phyloP scores from a whole-genome alignment of 225 moss, liverwort and hornwort species.

The Physcomitrium patens region DNA sequence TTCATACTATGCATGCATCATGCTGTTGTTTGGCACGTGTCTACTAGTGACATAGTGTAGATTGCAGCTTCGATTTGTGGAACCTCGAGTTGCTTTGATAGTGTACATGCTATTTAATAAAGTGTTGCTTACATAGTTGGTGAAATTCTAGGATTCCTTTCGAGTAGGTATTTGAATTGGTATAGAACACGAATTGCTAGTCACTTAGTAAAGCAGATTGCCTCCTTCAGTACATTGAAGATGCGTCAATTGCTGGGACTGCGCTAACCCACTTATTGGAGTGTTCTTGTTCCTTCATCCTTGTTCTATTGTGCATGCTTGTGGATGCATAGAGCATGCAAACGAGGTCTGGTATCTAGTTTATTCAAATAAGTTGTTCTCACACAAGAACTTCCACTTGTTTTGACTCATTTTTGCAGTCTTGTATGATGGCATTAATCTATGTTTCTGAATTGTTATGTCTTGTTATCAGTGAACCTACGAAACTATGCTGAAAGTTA shows the following conservation, averaged over 20 bases:
- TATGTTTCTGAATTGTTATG: no score
- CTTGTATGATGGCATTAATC: no score
- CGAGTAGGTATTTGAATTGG: not conserved
- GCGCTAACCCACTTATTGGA: constrained; percentile 1
- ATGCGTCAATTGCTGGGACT: not conserved
- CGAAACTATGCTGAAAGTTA: no score
- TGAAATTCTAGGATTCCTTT: constrained; percentile 21
- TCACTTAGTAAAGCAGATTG: constrained; percentile 3
- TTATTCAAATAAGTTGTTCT: not conserved
- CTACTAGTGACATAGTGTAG: constrained; percentile 12
- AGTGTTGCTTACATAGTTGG: constrained; percentile 20
- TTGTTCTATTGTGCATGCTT: not conserved
- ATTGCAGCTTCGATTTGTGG: constrained; percentile 18
- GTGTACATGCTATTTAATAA: constrained; percentile 25
- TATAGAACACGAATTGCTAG: constrained; percentile 6
- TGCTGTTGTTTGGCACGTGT: not conserved
- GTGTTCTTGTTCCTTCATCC: not conserved
- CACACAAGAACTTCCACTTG: not conserved
- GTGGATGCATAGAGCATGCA: not conserved
- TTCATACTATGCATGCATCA: constrained; percentile 9
- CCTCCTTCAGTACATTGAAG: constrained; percentile 10
- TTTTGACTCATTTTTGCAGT: no score
- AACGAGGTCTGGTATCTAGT: no score
- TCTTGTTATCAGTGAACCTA: no score
- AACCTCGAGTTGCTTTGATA: constrained; percentile 20